Evolutionary conservation across 2,329 filamentous ascomycete species (phyloP), one percentile per base, ranked within the genome.

Genomic region (Colletotrichum zoysiae): DNA sequence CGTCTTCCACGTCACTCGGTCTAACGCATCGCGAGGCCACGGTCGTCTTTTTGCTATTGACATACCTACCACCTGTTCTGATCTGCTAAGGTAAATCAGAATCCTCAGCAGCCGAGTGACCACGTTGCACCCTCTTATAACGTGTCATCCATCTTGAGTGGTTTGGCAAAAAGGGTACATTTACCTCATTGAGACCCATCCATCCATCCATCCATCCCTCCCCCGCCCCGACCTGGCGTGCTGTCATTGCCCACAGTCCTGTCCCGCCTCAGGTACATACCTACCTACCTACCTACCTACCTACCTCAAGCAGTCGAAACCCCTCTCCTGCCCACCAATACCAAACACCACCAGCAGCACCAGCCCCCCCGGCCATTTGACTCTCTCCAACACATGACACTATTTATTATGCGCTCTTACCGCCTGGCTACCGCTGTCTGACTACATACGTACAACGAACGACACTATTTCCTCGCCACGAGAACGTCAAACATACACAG

Each of bases 391-490:
- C 65, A 50, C 57, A 57, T 51, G 48, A 71, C 65, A 33, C 70
- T 70, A 72, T 72, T 72, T 72, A 64, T 64, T 63, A 56, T 72
- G 65, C 70, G 60, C 70, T 57, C 60, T 56, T 59, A 65, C 70
- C 70, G 70, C 70, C 55, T 57, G 63, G 40, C 44, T 30, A 44
- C 26, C 59, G 11, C 58, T 59, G 51, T 68, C 65, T 59, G 53
- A 71, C 44, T 51, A 30, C 33, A 16, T 16, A 14, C 35, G 35
- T 38, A 38, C 20, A 64, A 55, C 61, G 16, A 59, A 55, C 65
- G 51, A 51, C 42, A 42, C 23, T 23, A 40, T 55, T 56, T 40
- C 40, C 18, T 23, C 38, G 35, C n/a, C 38, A 16, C 56, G 38
- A 42, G 35, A 65, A 50, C 55, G 40, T 33, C 30, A 42, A 55